Evolutionary conservation across 352 stramenopile genomes (phyloP).

Genomic region (Phytophthora constricta): DNA sequence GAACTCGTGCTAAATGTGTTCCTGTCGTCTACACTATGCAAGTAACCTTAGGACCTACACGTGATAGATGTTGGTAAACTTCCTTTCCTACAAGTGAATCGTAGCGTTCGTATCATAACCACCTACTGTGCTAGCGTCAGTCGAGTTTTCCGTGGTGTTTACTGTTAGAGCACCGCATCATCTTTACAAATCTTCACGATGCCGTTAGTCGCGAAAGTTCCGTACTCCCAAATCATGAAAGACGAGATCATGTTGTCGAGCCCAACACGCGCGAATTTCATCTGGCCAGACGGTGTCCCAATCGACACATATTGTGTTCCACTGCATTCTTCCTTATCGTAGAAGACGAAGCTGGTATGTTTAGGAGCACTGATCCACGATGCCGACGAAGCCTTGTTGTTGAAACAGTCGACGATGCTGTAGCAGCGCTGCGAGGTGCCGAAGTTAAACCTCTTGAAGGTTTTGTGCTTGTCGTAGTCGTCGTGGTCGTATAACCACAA

Average conservation of each 20-base stretch:
- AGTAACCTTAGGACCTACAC: too few species aligned
- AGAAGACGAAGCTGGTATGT: constrained; percentile 27
- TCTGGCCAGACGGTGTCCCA: constrained; percentile 9
- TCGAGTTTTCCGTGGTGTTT: background rate
- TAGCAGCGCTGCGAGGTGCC: constrained; percentile 31
- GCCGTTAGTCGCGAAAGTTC: constrained; percentile 10
- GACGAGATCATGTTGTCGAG: constrained; percentile 39
- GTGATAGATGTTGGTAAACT: too few species aligned
- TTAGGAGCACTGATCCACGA: constrained; percentile 29
- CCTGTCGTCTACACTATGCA: too few species aligned
- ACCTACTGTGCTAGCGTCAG: too few species aligned
- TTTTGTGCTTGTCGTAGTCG: constrained; percentile 32
- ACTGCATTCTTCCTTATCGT: constrained; percentile 23
- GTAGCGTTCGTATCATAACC: background rate
- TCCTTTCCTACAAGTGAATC: background rate
- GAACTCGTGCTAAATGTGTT: too few species aligned
- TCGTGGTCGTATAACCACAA: constrained; percentile 31
- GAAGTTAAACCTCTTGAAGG: constrained; percentile 38
- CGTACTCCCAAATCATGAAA: constrained; percentile 40
- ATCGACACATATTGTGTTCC: constrained; percentile 16
- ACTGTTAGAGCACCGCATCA: background rate
- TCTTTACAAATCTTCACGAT: constrained; percentile 30
- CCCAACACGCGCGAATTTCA: constrained; percentile 21
- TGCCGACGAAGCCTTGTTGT: constrained; percentile 28
- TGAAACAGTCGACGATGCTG: constrained; percentile 29